These are phyloP conservation scores for Mikania micrantha DNA, from an alignment of 129 eudicot genomes.

Conservation along the genomic window DNA sequence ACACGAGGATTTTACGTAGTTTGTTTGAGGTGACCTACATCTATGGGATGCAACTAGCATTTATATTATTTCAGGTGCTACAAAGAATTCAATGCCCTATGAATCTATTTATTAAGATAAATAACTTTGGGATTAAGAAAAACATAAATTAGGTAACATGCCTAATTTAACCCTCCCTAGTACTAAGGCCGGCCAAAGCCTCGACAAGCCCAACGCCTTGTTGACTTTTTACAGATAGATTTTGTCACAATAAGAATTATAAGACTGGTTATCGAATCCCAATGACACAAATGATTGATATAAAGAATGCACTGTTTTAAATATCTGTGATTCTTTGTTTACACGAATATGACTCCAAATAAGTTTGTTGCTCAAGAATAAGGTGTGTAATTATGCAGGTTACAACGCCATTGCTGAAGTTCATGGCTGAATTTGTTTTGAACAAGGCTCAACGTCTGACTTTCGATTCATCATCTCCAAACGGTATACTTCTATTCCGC, in stretches of 20 bases:
- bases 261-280: background rate
- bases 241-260: background rate
- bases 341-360: background rate
- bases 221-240: background rate
- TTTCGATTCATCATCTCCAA: slow-evolving; percentile 89
- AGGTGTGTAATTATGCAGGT: slow-evolving; percentile 46
- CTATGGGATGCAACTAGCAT: no score
- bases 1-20: no score
- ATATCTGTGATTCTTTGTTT: background rate
- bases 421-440: slow-evolving; percentile 89
- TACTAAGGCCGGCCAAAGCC: no score
- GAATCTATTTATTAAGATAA: no score
- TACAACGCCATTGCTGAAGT: slow-evolving; percentile 85
- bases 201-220: no score
- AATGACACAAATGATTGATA: slow-evolving; percentile 10
- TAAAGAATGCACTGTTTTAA: slow-evolving; percentile 1
- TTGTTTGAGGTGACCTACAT: no score
- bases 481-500: slow-evolving; percentile 94
- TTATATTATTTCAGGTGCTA: no score
- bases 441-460: slow-evolving; percentile 93
- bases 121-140: no score
- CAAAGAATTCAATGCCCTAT: no score
- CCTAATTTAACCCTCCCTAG: no score
- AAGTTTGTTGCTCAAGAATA: slow-evolving; percentile 1
- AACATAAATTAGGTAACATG: no score